Conservation (phyloP, 2,329 filamentous ascomycete species). For the Tolypocladium inflatum region DNA sequence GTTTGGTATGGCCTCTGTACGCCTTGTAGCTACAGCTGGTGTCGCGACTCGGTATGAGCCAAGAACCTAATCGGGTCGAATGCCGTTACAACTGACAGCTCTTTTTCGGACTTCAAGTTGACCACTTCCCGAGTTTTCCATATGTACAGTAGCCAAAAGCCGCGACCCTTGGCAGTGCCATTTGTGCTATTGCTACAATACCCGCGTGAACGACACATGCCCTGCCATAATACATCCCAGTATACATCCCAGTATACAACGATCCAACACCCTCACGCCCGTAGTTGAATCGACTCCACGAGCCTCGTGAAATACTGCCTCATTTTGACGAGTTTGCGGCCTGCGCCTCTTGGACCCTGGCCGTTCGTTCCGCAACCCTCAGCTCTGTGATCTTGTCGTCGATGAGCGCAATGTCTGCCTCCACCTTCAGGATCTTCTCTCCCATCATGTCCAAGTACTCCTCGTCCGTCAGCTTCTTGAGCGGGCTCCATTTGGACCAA, state of each 20-base stretch:
- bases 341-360: neutral
- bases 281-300: neutral
- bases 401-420: conserved; percentile 68
- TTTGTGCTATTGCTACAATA: neutral
- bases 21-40: no score
- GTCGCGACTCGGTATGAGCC: neutral
- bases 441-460: conserved; percentile 63
- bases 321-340: neutral
- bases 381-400: conserved; percentile 59
- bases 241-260: neutral
- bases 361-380: conserved; percentile 2
- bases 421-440: conserved; percentile 61
- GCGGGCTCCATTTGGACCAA: conserved; percentile 60
- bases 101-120: neutral
- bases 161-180: neutral
- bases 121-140: neutral
- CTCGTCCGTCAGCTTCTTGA: conserved; percentile 60
- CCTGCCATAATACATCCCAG: neutral
- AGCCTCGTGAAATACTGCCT: neutral
- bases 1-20: neutral
- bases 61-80: no score
- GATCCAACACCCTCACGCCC: neutral
- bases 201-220: neutral
- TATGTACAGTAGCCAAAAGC: no score
- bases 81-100: no score